Conservation (phyloP, 192 early-diverging fungal genomes). For the Umbelopsis vinacea region DNA sequence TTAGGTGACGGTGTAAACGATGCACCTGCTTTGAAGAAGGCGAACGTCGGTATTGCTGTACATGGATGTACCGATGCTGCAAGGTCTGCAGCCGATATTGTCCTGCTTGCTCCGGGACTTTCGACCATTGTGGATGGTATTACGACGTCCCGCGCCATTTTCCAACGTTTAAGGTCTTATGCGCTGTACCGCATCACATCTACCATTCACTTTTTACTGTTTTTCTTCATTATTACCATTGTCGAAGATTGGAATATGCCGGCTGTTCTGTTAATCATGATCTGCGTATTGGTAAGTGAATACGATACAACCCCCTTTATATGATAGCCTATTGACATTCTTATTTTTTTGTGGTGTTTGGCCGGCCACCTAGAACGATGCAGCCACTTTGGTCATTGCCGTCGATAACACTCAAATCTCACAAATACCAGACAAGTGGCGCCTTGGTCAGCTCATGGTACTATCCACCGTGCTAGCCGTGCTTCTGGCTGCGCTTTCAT, state of each 20-base stretch:
- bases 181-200: constrained; percentile 90
- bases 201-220: constrained; percentile 89
- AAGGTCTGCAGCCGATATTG: constrained; percentile 91
- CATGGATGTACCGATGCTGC: constrained; percentile 93
- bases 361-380: constrained; percentile 60
- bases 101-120: constrained; percentile 81
- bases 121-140: constrained; percentile 88
- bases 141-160: constrained; percentile 81
- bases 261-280: constrained; percentile 78
- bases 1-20: constrained; percentile 77
- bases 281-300: constrained; percentile 64
- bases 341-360: neutral
- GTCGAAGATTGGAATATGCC: constrained; percentile 82
- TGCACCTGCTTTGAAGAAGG: constrained; percentile 94
- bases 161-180: constrained; percentile 89
- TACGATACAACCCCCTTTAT: neutral
- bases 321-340: neutral
- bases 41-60: constrained; percentile 94
- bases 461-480: constrained; percentile 76
- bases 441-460: constrained; percentile 83
- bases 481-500: constrained; percentile 74
- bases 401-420: constrained; percentile 90
- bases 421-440: constrained; percentile 87
- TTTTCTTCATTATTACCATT: constrained; percentile 88
- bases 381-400: constrained; percentile 85